These are phyloP conservation scores for Plasmopara halstedii DNA, from an alignment of 352 stramenopile genomes.

Conservation along the genomic window DNA sequence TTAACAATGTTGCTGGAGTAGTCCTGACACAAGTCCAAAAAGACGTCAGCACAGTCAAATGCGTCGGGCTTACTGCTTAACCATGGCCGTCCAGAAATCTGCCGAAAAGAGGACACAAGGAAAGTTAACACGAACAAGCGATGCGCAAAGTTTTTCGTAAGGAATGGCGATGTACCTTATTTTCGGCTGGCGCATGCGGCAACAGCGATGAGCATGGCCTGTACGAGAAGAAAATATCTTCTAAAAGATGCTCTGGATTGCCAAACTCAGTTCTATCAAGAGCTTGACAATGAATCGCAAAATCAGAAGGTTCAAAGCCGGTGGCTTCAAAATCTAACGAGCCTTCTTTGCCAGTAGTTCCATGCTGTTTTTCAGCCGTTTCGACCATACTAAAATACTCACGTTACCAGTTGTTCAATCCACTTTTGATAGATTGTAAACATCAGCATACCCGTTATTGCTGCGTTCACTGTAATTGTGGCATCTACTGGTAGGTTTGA, in stretches of 20 bases:
- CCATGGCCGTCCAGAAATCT: constrained; percentile 8
- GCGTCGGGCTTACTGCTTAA: constrained; percentile 27
- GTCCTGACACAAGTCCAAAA: constrained; percentile 12
- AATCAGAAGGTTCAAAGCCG: neutral
- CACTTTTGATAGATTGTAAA: neutral
- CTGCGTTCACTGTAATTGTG: constrained; percentile 7
- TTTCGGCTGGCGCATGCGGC: neutral
- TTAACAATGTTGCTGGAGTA: neutral
- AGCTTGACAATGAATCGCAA: neutral
- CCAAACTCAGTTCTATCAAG: neutral
- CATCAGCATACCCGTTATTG: constrained; percentile 4
- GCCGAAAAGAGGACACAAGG: neutral
- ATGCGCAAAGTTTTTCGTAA: neutral
- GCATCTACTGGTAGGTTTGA: neutral
- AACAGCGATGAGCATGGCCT: neutral
- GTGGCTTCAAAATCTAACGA: neutral
- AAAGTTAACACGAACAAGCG: neutral
- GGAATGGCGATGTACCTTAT: constrained; percentile 7
- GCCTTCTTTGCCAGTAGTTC: neutral
- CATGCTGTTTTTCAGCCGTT: no score
- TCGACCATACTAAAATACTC: no score
- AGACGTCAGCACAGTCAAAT: constrained; percentile 15
- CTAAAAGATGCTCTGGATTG: constrained; percentile 3
- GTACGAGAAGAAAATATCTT: constrained; percentile 21
- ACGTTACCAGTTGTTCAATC: neutral